phyloP scores from a whole-genome alignment of 148 eudicot genomes.

The Diospyros lotus region DNA sequence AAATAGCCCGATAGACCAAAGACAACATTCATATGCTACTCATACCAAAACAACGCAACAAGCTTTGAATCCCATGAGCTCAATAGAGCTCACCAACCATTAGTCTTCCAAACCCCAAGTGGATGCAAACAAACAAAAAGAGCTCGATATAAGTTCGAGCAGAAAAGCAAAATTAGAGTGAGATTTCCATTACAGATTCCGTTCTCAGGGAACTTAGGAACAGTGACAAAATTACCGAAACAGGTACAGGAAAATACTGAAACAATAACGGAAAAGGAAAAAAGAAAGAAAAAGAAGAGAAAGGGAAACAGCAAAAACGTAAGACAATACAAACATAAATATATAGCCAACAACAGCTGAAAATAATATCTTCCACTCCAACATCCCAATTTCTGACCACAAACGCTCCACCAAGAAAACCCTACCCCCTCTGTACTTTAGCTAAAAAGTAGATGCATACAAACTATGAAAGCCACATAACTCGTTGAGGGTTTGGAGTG shows the following conservation, averaged over 20 bases:
- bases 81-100: background rate
- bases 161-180: background rate
- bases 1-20: no score
- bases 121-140: background rate
- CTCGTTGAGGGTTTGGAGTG: background rate
- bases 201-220: background rate
- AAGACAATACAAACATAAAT: background rate
- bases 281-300: background rate
- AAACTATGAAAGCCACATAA: background rate
- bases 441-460: background rate
- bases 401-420: background rate
- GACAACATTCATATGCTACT: background rate
- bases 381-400: slow-evolving; percentile 5
- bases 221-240: background rate
- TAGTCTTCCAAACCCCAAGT: no score
- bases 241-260: background rate
- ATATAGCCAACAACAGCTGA: background rate
- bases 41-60: slow-evolving; percentile 14
- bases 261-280: background rate
- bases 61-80: background rate
- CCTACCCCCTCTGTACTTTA: background rate
- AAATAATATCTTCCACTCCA: background rate
- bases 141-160: background rate
- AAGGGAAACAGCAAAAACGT: background rate
- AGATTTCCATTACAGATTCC: background rate